Evolutionary conservation across 2,329 filamentous ascomycete species (phyloP), one percentile per base, ranked within the genome.

Genomic region (Fusarium pseudonygamai): DNA sequence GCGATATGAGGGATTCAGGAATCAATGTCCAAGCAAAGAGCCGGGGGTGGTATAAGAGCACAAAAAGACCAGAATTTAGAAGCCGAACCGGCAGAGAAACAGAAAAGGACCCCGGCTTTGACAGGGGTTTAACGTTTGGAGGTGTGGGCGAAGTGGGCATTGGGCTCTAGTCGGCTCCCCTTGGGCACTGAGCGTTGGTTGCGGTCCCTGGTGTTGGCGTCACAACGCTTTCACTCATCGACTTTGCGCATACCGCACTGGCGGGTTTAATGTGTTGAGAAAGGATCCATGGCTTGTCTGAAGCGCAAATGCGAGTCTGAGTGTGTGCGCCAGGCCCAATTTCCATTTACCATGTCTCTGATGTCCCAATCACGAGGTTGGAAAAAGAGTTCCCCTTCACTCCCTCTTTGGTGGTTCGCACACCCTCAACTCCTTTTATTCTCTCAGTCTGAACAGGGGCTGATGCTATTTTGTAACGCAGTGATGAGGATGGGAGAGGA

Each of bases 91-190:
- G 71, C 71, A 67, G 60, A 73, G 71, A 64, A 74, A 70, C 52
- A 74, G 57, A 24, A 60, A 45, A 39, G 36, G 40, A 66, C 62
- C 64, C 71, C 67, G 63, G 56, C 64, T 45, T 61, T 60, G 58
- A 47, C 75, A 76, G 74, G 75, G 75, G 75, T 69, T 60, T 65
- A 71, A 72, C 64, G 67, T 67, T 76, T 73, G 59, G 67, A 70
- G 75, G 73, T 74, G 75, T 74, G 73, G 58, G 69, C 67, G 58
- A 74, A 77, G 75, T 77, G 75, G 75, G 75, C 75, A 77, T 77
- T 77, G 74, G 73, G 72, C 66, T 75, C 64, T 72, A 61, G 64
- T 56, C 62, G 60, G 49, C 67, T 74, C 67, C 71, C 71, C 71
- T 74, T 74, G 71, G 71, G 71, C 71, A 74, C 45, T 74, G 71